Percentiles rank a stretch among this genome's conserved stretches.
Conservation (phyloP, 2,329 filamentous ascomycete genomes). For the Alternaria sp. region DNA sequence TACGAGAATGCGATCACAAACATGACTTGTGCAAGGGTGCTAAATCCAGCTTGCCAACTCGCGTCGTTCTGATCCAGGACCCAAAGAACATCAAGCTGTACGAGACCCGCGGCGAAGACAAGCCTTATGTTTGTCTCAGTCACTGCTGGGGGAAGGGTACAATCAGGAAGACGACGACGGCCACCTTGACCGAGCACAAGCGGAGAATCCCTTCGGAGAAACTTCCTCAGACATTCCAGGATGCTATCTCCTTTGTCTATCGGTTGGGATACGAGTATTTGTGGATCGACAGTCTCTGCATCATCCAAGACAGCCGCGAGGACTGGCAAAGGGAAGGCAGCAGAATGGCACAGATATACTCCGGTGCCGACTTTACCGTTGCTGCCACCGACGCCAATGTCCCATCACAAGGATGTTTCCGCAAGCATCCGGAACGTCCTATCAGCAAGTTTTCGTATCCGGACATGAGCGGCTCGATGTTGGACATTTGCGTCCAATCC, state of each 20-base stretch:
- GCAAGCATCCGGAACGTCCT: background rate
- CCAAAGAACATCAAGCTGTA: background rate
- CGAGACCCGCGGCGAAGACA: background rate
- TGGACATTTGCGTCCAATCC: background rate
- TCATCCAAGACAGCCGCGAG: slow-evolving; percentile 18
- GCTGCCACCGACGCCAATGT: slow-evolving; percentile 4
- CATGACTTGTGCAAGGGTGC: background rate
- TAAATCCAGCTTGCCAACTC: background rate
- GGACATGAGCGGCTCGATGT: background rate
- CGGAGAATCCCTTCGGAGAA: slow-evolving; percentile 5
- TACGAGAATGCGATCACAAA: background rate
- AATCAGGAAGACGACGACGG: background rate
- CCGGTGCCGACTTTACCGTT: slow-evolving; percentile 16
- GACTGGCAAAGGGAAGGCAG: slow-evolving; percentile 26
- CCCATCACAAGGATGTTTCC: slow-evolving; percentile 4
- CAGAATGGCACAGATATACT: slow-evolving; percentile 22
- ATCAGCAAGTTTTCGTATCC: background rate
- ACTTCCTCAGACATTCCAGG: slow-evolving; percentile 16
- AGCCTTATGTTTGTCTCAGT: slow-evolving; percentile 4
- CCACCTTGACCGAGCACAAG: background rate
- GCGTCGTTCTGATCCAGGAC: background rate
- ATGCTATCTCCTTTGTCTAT: slow-evolving; percentile 14
- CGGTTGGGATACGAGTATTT: slow-evolving; percentile 18
- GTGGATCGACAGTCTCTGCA: slow-evolving; percentile 26
- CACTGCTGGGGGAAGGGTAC: slow-evolving; percentile 3